These are phyloP conservation scores for Tetrapisispora pingtungensis DNA, from an alignment of 805 yeast genomes.

Conservation along the genomic window DNA sequence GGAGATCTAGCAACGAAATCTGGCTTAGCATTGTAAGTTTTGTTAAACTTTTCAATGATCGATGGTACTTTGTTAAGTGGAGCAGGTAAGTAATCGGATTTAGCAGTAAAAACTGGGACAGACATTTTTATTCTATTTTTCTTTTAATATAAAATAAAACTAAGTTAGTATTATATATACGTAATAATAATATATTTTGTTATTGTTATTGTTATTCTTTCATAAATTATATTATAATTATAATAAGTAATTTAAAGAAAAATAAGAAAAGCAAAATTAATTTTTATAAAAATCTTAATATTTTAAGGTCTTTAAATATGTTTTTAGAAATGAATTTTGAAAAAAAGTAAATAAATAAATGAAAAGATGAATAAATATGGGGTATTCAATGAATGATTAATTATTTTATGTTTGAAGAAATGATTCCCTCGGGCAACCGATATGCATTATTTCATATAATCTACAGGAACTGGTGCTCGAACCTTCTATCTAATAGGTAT, in stretches of 20 bases:
- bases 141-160: not conserved
- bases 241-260: too few relatives aligned
- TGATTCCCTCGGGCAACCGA: not conserved
- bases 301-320: not conserved
- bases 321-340: not conserved
- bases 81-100: conserved; percentile 5
- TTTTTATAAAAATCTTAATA: too few relatives aligned
- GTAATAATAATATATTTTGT: too few relatives aligned
- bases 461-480: not conserved
- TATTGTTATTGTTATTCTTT: too few relatives aligned
- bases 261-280: too few relatives aligned
- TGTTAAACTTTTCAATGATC: conserved; percentile 7
- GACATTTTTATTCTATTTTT: conserved; percentile 6
- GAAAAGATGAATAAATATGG: not conserved
- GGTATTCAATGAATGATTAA: not conserved
- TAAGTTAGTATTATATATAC: not conserved
- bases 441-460: not conserved
- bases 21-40: conserved; percentile 9
- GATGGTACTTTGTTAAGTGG: conserved; percentile 5
- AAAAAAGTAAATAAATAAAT: too few relatives aligned
- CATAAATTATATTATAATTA: too few relatives aligned
- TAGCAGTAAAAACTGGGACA: conserved; percentile 9
- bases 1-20: conserved; percentile 55
- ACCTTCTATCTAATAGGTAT: not conserved
- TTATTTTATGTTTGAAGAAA: not conserved